Percentiles rank a stretch among this genome's conserved stretches.
Evolutionary conservation across 805 yeast species (phyloP).

Genomic region (Candida rishiriensis): DNA sequence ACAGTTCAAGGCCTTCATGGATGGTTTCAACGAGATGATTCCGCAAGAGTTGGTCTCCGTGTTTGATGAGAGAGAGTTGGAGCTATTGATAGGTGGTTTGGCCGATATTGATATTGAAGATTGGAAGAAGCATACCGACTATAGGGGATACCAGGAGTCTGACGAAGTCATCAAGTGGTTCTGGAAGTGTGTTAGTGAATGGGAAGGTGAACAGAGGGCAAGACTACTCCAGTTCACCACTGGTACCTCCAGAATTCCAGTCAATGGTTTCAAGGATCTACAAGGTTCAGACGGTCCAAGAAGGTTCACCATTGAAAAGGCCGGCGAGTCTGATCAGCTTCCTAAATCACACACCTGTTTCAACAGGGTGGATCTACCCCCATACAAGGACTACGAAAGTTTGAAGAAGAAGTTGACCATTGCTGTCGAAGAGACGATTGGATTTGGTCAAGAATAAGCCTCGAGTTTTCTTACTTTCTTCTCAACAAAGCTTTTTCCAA

Average conservation of each 20-base stretch:
- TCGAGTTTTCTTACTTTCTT: background rate
- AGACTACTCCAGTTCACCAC: conserved; percentile 95
- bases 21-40: conserved; percentile 94
- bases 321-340: conserved; percentile 87
- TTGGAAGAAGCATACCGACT: conserved; percentile 99
- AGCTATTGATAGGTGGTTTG: conserved; percentile 94
- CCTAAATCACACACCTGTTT: conserved; percentile 99
- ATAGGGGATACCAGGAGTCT: conserved; percentile 93
- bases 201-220: conserved; percentile 97
- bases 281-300: conserved; percentile 99
- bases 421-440: conserved; percentile 98
- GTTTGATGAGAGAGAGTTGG: conserved; percentile 96
- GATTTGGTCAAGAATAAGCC: conserved; percentile 90
- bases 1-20: conserved; percentile 93
- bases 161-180: conserved; percentile 99
- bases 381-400: conserved; percentile 77
- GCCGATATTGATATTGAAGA: conserved; percentile 97
- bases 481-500: background rate
- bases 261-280: conserved; percentile 95
- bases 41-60: conserved; percentile 96
- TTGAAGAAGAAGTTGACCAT: conserved; percentile 85
- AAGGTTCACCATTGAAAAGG: conserved; percentile 96
- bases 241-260: conserved; percentile 98
- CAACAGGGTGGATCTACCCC: conserved; percentile 97
- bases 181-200: conserved; percentile 88